These are phyloP conservation scores for Leccinellum luteum DNA, from an alignment of 768 basidiomycete species.

Conservation along the genomic window DNA sequence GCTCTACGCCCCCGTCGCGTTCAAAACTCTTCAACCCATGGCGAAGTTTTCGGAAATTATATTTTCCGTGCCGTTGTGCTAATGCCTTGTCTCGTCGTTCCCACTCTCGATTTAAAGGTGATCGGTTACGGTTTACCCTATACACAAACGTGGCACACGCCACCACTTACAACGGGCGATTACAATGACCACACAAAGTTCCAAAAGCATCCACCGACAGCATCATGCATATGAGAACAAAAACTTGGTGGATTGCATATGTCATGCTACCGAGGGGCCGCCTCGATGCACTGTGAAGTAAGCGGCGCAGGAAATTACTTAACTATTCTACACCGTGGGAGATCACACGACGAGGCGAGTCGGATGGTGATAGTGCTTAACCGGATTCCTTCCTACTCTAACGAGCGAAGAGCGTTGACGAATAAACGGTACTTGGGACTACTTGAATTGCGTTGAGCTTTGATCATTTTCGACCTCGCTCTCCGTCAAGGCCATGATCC, in stretches of 20 bases:
- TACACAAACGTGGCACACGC: not conserved
- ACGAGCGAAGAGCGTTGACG: not conserved
- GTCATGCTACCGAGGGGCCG: not conserved
- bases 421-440: not conserved
- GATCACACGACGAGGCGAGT: not conserved
- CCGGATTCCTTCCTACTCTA: not conserved
- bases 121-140: not conserved
- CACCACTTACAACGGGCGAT: not conserved
- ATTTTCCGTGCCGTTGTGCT: not conserved
- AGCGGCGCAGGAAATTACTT: not conserved
- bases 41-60: not conserved
- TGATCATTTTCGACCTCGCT: no score
- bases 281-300: not conserved
- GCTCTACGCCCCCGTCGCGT: not conserved
- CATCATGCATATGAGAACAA: not conserved
- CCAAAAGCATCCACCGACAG: not conserved
- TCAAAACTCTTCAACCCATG: not conserved
- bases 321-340: not conserved
- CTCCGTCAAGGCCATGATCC: no score
- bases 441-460: not conserved
- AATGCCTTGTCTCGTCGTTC: not conserved
- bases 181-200: not conserved
- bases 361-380: not conserved
- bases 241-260: not conserved
- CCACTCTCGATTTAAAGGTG: not conserved